These are phyloP conservation scores for Monosporascus sp. DNA, from an alignment of 2,329 filamentous ascomycete species.

Conservation along the genomic window DNA sequence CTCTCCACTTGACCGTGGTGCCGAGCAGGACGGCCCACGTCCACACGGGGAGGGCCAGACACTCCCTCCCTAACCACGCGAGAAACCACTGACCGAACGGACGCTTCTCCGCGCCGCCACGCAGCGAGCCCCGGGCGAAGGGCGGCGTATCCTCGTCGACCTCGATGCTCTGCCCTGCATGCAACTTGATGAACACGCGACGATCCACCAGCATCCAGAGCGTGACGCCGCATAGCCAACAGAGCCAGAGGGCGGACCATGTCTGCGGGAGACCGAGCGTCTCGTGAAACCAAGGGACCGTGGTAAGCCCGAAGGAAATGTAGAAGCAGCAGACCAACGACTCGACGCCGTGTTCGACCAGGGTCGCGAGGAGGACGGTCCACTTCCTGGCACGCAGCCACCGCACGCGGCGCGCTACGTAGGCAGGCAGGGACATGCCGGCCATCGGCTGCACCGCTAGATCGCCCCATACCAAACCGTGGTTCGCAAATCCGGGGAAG, in stretches of 20 bases:
- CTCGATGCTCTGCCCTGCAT: constrained; percentile 66
- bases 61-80: constrained; percentile 81
- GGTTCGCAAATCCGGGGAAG: constrained; percentile 64
- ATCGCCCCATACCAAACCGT: constrained; percentile 79
- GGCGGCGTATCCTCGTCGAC: constrained; percentile 66
- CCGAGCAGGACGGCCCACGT: constrained; percentile 84
- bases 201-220: constrained; percentile 75
- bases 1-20: constrained; percentile 81
- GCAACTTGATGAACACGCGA: constrained; percentile 66
- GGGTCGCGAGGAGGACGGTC: constrained; percentile 80
- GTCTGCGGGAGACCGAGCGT: constrained; percentile 52
- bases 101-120: constrained; percentile 41
- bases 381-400: constrained; percentile 95
- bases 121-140: constrained; percentile 55
- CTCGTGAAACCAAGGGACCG: constrained; percentile 57
- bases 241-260: constrained; percentile 59
- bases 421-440: constrained; percentile 70
- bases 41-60: constrained; percentile 85
- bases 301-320: constrained; percentile 73
- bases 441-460: constrained; percentile 86
- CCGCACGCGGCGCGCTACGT: constrained; percentile 73
- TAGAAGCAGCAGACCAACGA: constrained; percentile 78
- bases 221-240: constrained; percentile 62
- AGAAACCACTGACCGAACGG: constrained; percentile 66
- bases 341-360: constrained; percentile 91